Conservation (phyloP, 2,329 filamentous ascomycete genomes). For the Aspergillus neoniger region DNA sequence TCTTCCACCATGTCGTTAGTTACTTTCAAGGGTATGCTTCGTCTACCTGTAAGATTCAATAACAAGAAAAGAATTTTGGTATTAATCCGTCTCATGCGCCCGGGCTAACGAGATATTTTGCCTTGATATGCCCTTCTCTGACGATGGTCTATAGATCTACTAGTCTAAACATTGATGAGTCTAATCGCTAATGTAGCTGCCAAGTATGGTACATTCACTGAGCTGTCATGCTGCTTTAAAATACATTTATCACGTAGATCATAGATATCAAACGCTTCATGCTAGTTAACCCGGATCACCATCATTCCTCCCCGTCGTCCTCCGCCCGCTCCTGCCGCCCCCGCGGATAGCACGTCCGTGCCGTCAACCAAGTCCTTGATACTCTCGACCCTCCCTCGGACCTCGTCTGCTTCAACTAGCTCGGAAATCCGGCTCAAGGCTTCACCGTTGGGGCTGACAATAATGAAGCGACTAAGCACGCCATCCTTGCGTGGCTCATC, state of each 20-base stretch:
- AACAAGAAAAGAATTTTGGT: neutral
- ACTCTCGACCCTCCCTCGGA: slow-evolving; percentile 36
- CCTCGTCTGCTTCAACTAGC: slow-evolving; percentile 37
- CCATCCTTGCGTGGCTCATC: slow-evolving; percentile 21
- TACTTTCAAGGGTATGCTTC: neutral
- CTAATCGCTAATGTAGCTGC: neutral
- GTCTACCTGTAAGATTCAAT: neutral
- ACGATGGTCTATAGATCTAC: neutral
- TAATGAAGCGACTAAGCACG: slow-evolving; percentile 38
- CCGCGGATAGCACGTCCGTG: slow-evolving; percentile 34
- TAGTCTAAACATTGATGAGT: neutral
- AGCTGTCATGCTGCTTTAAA: neutral
- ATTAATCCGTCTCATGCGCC: neutral
- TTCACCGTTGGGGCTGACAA: slow-evolving; percentile 38
- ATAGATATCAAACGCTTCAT: slow-evolving; percentile 9
- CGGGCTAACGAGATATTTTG: neutral
- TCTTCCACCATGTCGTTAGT: neutral
- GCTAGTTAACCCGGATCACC: slow-evolving; percentile 35
- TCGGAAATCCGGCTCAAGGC: slow-evolving; percentile 38
- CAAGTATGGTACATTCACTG: neutral
- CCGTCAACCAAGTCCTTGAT: slow-evolving; percentile 39
- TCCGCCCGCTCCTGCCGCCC: slow-evolving; percentile 32
- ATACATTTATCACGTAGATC: neutral
- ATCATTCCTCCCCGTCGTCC: slow-evolving; percentile 33
- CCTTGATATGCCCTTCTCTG: neutral